These are phyloP conservation scores for Talaromyces atroroseus DNA, from an alignment of 2,329 filamentous ascomycete genomes.

Conservation along the genomic window DNA sequence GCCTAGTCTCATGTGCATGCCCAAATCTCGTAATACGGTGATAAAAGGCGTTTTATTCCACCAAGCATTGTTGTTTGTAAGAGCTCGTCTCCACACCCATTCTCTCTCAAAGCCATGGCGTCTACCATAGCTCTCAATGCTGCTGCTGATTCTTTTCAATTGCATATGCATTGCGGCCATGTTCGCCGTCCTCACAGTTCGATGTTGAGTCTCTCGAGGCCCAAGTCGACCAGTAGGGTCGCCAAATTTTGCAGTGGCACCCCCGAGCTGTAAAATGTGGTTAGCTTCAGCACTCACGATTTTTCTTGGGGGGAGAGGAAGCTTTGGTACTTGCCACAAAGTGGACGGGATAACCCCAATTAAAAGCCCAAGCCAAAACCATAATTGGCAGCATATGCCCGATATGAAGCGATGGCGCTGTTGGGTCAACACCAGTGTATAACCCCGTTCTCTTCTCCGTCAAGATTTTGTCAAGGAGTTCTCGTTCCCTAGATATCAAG, in stretches of 20 bases:
- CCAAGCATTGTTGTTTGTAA: constrained; percentile 83
- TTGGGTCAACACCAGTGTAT: constrained; percentile 47
- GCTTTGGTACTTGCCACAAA: constrained; percentile 36
- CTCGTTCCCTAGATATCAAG: constrained; percentile 30
- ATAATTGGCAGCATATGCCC: constrained; percentile 49
- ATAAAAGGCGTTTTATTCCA: constrained; percentile 65
- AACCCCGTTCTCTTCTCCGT: constrained; percentile 43
- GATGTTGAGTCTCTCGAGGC: constrained; percentile 33
- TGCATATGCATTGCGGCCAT: constrained; percentile 47
- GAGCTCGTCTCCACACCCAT: constrained; percentile 60
- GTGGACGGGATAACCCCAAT: constrained; percentile 42
- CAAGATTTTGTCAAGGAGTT: constrained; percentile 39
- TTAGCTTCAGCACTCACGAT: background rate
- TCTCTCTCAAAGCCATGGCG: constrained; percentile 61
- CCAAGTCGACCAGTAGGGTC: constrained; percentile 43
- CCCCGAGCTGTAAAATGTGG: constrained; percentile 35
- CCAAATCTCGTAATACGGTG: constrained; percentile 70
- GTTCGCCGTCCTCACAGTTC: constrained; percentile 39
- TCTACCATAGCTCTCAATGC: constrained; percentile 61
- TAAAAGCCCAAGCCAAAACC: constrained; percentile 46
- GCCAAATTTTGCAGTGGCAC: constrained; percentile 42
- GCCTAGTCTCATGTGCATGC: constrained; percentile 68
- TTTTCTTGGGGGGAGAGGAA: too few relatives aligned
- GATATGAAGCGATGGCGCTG: constrained; percentile 46
- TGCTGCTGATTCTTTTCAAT: constrained; percentile 61